Evolutionary conservation across 2,329 filamentous ascomycete species (phyloP), one percentile per base, ranked within the genome.

Genomic region (Botryotinia convoluta): DNA sequence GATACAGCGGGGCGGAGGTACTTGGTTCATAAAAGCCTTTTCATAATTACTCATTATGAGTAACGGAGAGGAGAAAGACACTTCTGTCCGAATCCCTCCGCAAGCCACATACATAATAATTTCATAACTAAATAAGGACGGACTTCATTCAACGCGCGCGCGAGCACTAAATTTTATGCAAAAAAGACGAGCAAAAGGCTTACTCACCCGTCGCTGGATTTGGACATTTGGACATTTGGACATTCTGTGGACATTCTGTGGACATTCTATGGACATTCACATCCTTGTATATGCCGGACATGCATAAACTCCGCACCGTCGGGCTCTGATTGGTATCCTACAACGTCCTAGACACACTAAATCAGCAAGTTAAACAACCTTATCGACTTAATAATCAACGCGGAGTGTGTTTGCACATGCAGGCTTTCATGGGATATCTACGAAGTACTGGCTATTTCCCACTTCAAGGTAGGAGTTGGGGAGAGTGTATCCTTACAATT

Each of bases 231-330:
- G 39, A 42, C 14, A 42, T 42, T 45, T 44, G 22, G 22, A 26
- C 59, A 37, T 37, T 26, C 20, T 22, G 44, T 45, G 44, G 44
- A 45, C 35, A 35, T 35, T 35, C 35, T 35, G 6, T 35, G 35
- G 35, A 35, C 35, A 35, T 35, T 35, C 6, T 35, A 6, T 59
- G 29, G 29, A 22, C 14, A n/a, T 45, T 37, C 14, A n/a, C 16
- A 65, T 26, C 64, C 64, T 67, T 1, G 64, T 67, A 12, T 54
- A 39, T 39, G 45, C 45, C 64, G 64, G 64, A 67, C 64, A 54
- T 54, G 32, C 64, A 54, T 54, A 54, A 67, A 51, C 64, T 67
- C 64, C 64, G 64, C 35, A 29, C 44, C 44, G 45, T 48, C 18
- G 35, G 32, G 16, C 5, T 45, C 63, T 67, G 32, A 37, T 51